phyloP scores from a whole-genome alignment of 2,329 filamentous ascomycete species.

The Plenodomus lindquistii region DNA sequence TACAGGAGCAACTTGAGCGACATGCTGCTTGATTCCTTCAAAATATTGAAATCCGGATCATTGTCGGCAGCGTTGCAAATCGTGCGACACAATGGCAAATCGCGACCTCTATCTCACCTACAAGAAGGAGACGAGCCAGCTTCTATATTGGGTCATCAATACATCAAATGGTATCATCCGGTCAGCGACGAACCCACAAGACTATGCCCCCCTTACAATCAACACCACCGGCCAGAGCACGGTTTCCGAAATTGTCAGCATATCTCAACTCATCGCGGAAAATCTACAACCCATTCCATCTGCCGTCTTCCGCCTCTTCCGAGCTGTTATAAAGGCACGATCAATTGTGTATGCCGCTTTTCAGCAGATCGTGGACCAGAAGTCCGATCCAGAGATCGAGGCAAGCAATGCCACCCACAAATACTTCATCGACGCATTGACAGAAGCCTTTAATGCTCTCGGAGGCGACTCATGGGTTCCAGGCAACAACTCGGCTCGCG shows the following conservation, averaged over 20 bases:
- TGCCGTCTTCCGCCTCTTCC: slow-evolving; percentile 44
- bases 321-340: slow-evolving; percentile 45
- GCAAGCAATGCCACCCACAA: slow-evolving; percentile 49
- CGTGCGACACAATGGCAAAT: slow-evolving; percentile 7
- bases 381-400: slow-evolving; percentile 44
- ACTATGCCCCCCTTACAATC: slow-evolving; percentile 9
- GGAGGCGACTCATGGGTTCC: slow-evolving; percentile 37
- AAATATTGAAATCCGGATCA: too few relatives aligned
- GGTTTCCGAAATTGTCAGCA: slow-evolving; percentile 43
- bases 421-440: slow-evolving; percentile 50
- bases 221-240: slow-evolving; percentile 48
- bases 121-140: slow-evolving; percentile 17
- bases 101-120: slow-evolving; percentile 19
- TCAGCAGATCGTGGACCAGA: slow-evolving; percentile 35
- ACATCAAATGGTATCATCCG: slow-evolving; percentile 22
- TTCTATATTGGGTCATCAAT: slow-evolving; percentile 21
- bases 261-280: slow-evolving; percentile 49
- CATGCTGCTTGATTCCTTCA: too few relatives aligned
- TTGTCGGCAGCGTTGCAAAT: not conserved
- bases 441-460: slow-evolving; percentile 42
- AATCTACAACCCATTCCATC: slow-evolving; percentile 40
- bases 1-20: too few relatives aligned
- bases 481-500: slow-evolving; percentile 7
- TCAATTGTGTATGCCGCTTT: slow-evolving; percentile 33
- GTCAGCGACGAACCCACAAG: slow-evolving; percentile 9